A percentile compares a stretch with the other conserved stretches of the same genome.
phyloP scores from a whole-genome alignment of 2,329 filamentous ascomycete species.

The Fusarium sp. region DNA sequence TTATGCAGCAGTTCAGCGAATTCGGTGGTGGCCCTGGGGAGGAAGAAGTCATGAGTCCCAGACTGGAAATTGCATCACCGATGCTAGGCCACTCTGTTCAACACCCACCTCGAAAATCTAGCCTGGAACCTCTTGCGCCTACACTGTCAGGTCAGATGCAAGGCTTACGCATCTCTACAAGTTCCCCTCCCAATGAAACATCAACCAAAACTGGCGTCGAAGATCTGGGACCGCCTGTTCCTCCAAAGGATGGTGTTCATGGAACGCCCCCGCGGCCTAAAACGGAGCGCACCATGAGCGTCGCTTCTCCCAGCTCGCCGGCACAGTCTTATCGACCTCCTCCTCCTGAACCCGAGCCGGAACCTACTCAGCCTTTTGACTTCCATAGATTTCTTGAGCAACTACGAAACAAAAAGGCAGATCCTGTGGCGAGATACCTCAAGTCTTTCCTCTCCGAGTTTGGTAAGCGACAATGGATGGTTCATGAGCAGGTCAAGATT shows the following conservation, averaged over 20 bases:
- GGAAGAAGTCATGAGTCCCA: conserved; percentile 92
- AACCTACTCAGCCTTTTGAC: conserved; percentile 91
- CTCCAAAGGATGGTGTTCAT: conserved; percentile 69
- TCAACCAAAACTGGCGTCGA: conserved; percentile 57
- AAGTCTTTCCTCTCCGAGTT: conserved; percentile 96
- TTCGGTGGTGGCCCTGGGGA: conserved; percentile 77
- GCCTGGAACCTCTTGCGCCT: conserved; percentile 78
- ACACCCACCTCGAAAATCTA: conserved; percentile 87
- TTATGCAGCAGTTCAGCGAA: conserved; percentile 95
- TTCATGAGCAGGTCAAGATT: conserved; percentile 99
- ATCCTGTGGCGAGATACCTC: conserved; percentile 94
- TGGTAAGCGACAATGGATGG: conserved; percentile 98
- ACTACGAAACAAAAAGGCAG: conserved; percentile 94
- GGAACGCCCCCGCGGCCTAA: conserved; percentile 54
- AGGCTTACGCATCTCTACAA: conserved; percentile 57
- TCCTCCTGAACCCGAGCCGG: conserved; percentile 80
- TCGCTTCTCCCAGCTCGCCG: conserved; percentile 60
- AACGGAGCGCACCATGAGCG: conserved; percentile 54
- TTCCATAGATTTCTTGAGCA: conserved; percentile 98
- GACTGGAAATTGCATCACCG: conserved; percentile 85
- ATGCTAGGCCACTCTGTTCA: conserved; percentile 74
- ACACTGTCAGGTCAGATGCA: conserved; percentile 63
- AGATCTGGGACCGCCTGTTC: conserved; percentile 68
- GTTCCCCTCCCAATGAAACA: conserved; percentile 56
- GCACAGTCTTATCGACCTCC: conserved; percentile 72